Evolutionary conservation across 148 eudicot species (phyloP).

Genomic region (Agrostemma githago): DNA sequence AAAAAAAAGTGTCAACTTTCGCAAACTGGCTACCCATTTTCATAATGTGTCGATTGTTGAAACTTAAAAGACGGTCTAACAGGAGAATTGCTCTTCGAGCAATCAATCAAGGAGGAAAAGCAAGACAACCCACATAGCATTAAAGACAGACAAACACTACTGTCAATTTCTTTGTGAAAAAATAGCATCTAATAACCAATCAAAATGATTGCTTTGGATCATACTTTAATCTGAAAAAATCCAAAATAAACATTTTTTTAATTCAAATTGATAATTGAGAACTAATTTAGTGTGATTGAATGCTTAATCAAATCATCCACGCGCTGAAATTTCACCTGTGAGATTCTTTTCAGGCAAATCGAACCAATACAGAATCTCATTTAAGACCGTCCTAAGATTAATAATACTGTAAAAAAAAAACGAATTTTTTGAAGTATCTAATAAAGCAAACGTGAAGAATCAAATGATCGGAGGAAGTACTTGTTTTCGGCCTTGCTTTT

Average conservation of each 20-base stretch:
- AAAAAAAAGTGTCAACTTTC: neutral
- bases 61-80: no score
- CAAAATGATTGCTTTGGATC: neutral
- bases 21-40: constrained; percentile 1
- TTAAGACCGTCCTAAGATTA: no score
- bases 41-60: neutral
- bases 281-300: no score
- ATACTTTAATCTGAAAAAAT: neutral
- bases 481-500: constrained; percentile 59
- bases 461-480: no score
- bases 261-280: no score
- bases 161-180: neutral
- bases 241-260: neutral
- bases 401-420: no score
- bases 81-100: neutral
- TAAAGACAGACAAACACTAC: neutral
- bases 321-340: no score
- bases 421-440: no score
- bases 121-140: neutral
- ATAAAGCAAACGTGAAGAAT: no score
- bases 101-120: neutral
- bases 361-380: no score
- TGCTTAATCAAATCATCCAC: no score
- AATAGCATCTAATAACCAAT: neutral
- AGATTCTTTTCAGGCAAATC: no score